These are phyloP conservation scores for Mortierella sp. DNA, from an alignment of 371 early-diverging fungal species.

Conservation along the genomic window DNA sequence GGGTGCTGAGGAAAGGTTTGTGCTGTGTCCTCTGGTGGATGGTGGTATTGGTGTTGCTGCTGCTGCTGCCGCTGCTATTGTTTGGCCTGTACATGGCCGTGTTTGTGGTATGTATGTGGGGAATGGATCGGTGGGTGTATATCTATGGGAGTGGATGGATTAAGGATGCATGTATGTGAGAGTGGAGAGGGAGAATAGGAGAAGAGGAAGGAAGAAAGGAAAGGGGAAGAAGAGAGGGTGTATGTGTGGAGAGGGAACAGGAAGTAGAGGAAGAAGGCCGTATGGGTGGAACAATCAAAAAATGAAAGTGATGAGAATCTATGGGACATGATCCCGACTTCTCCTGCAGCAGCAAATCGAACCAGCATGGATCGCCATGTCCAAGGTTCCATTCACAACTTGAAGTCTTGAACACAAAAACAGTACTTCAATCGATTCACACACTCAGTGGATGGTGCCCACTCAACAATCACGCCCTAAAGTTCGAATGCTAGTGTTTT, in stretches of 20 bases:
- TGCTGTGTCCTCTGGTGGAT: background rate
- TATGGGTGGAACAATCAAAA: background rate
- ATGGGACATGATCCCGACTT: background rate
- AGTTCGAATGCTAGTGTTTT: background rate
- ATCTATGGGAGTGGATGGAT: background rate
- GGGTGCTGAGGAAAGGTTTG: background rate
- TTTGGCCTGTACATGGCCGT: background rate
- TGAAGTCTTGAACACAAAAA: background rate
- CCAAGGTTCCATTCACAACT: background rate
- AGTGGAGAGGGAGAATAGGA: background rate
- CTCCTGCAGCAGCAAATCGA: slow-evolving; percentile 15
- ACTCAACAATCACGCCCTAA: background rate
- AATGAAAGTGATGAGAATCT: background rate
- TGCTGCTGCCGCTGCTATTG: background rate
- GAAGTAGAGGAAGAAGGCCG: background rate
- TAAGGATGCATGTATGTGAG: background rate
- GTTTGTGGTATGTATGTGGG: background rate
- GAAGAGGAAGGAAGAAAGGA: background rate
- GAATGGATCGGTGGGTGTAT: background rate
- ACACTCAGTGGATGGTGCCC: background rate
- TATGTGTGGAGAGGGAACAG: background rate
- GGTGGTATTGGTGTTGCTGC: background rate
- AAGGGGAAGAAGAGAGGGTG: background rate
- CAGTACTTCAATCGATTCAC: too few relatives aligned
- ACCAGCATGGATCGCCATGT: background rate